Evolutionary conservation across 2,329 filamentous ascomycete species (phyloP), one percentile per base, ranked within the genome.

Genomic region (Apiospora rasikravindrae): DNA sequence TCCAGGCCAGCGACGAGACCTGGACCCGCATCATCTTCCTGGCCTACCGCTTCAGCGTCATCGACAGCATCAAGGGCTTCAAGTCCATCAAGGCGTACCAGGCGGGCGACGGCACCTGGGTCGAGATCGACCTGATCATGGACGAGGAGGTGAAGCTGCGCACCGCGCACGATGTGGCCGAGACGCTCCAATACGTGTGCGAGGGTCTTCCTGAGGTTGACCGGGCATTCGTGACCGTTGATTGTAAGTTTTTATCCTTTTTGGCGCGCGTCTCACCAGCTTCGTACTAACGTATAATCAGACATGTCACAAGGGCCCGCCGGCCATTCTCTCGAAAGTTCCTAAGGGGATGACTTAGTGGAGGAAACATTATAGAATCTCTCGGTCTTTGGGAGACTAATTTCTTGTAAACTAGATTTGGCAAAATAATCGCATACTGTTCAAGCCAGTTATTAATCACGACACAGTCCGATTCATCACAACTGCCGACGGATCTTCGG

Each of bases 141-240:
- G 85, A 87, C 64, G 85, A 87, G 75, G 83, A 86, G 67, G 87
- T 86, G 51, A 86, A 83, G 69, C 76, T 91, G 69, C 84, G 84
- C 64, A 83, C 82, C 69, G 85, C 84, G 19, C 89, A 92, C 74
- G 89, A 92, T 78, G 82, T 91, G 53, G 87, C 88, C 0, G 89
- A 92, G 82, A 90, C 88, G 3, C 77, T 92, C 75, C 89, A 91
- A 80, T 91, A 91, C 78, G 91, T 89, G 74, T 79, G 84, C 33
- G 89, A 91, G 75, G 87, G 86, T 1, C 78, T 84, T 4, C 78
- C 79, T 1, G 80, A 77, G 64, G 83, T 82, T 24, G 83, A 83
- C 73, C 77, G 83, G 69, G 83, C 82, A 1, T 83, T 83, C 73
- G 82, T 84, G 6, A 82, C 82, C 29, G 78, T 80, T 33, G 84